These are phyloP conservation scores for Tripterygium wilfordii DNA, from an alignment of 177 flowering plant species.

Conservation along the genomic window DNA sequence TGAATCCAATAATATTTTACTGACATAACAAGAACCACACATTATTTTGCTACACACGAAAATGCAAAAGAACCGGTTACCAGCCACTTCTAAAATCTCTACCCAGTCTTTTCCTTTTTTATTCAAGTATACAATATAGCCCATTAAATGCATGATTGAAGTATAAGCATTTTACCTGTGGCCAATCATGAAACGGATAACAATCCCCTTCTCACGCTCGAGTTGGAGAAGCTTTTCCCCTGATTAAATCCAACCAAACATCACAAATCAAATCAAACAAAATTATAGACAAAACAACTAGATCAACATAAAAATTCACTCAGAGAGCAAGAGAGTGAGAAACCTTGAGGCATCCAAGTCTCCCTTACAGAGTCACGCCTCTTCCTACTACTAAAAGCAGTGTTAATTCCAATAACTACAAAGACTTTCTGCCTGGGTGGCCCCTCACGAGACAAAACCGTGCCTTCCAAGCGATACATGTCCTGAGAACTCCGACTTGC, in stretches of 20 bases:
- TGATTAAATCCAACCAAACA: constrained; percentile 21
- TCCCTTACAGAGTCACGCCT: constrained; percentile 92
- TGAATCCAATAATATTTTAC: too few species aligned
- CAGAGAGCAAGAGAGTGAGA: background rate
- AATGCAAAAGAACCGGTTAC: too few species aligned
- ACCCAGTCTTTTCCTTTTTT: background rate
- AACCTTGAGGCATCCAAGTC: constrained; percentile 99
- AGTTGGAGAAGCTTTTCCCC: constrained; percentile 73
- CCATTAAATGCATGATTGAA: too few species aligned
- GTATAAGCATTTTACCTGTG: constrained; percentile 79
- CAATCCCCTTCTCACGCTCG: constrained; percentile 86
- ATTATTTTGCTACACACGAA: too few species aligned
- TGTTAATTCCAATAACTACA: constrained; percentile 92
- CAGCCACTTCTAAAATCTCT: too few species aligned
- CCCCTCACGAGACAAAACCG: constrained; percentile 23
- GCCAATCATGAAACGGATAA: constrained; percentile 90
- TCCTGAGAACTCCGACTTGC: constrained; percentile 52
- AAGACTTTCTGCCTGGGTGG: constrained; percentile 58
- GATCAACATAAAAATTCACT: too few species aligned
- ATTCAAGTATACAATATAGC: background rate
- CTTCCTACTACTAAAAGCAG: constrained; percentile 96
- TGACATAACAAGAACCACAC: too few species aligned
- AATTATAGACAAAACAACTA: background rate
- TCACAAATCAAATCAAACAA: background rate
- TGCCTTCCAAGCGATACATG: constrained; percentile 12